phyloP scores from a whole-genome alignment of 2,329 filamentous ascomycete species.

The Graphilbum sp. region DNA sequence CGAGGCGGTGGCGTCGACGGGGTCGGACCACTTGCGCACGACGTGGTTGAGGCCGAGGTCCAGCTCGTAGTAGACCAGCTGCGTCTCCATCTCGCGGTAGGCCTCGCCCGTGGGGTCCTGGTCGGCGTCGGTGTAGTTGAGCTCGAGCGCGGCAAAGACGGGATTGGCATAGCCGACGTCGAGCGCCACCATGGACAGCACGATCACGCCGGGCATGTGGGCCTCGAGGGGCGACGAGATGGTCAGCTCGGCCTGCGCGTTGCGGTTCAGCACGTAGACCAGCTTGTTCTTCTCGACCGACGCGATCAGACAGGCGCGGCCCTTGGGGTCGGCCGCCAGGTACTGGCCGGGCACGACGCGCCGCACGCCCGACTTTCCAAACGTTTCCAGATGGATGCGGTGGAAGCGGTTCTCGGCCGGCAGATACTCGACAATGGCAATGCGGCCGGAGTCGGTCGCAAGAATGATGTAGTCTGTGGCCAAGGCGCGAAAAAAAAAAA shows the following conservation, averaged over 20 bases:
- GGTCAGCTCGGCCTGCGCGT: conserved; percentile 82
- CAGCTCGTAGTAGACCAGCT: conserved; percentile 92
- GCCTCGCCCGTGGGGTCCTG: conserved; percentile 79
- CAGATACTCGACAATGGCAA: conserved; percentile 85
- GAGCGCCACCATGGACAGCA: conserved; percentile 72
- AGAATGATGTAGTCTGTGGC: conserved; percentile 86
- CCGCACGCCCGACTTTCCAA: conserved; percentile 89
- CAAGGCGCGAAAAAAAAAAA: not conserved
- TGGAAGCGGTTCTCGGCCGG: conserved; percentile 75
- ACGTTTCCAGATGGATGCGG: conserved; percentile 88
- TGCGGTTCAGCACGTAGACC: conserved; percentile 93
- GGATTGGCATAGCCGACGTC: conserved; percentile 97
- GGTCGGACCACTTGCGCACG: conserved; percentile 88
- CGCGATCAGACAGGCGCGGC: conserved; percentile 84
- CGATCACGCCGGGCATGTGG: conserved; percentile 80
- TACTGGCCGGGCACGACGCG: conserved; percentile 93
- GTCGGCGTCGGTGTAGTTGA: conserved; percentile 83
- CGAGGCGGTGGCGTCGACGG: conserved; percentile 76
- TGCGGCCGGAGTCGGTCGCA: conserved; percentile 86
- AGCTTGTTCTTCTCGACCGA: conserved; percentile 98
- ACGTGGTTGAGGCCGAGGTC: conserved; percentile 96
- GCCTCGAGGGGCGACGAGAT: conserved; percentile 96
- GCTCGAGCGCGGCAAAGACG: conserved; percentile 85
- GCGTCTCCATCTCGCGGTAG: conserved; percentile 67
- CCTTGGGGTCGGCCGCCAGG: conserved; percentile 87